Conservation (phyloP, 495 filamentous ascomycete genomes). For the Barbatosphaeria neglecta region DNA sequence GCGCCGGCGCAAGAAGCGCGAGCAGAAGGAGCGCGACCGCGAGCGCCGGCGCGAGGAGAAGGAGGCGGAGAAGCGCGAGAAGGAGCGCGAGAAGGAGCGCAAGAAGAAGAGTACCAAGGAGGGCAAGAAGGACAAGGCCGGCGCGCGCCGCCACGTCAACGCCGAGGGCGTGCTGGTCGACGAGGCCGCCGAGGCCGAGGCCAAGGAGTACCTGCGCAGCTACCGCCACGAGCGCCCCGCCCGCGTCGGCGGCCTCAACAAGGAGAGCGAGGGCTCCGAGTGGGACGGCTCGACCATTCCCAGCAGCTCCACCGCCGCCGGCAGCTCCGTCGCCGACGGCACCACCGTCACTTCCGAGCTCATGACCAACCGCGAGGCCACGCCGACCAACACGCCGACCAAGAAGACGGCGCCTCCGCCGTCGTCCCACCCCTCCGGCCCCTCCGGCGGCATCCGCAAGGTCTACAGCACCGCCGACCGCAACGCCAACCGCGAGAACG, state of each 20-base stretch:
- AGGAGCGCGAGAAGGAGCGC: constrained; percentile 28
- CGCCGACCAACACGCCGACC: constrained; percentile 41
- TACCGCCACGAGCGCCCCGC: constrained; percentile 81
- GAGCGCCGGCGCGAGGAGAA: constrained; percentile 33
- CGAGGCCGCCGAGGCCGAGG: constrained; percentile 55
- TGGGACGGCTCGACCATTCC: constrained; percentile 53
- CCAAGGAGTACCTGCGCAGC: constrained; percentile 44
- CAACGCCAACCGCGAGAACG: constrained; percentile 26
- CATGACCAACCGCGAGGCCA: constrained; percentile 34
- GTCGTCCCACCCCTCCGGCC: constrained; percentile 11
- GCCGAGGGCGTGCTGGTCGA: constrained; percentile 35
- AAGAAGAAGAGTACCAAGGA: constrained; percentile 17
- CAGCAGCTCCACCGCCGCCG: constrained; percentile 26
- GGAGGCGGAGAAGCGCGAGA: constrained; percentile 33
- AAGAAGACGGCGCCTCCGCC: constrained; percentile 28
- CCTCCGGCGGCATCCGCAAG: constrained; percentile 36
- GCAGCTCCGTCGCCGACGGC: constrained; percentile 36
- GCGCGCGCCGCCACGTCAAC: constrained; percentile 25
- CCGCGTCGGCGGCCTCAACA: constrained; percentile 75
- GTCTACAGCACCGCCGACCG: constrained; percentile 43
- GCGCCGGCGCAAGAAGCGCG: constrained; percentile 34
- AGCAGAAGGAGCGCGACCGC: constrained; percentile 36
- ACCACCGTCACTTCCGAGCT: constrained; percentile 45
- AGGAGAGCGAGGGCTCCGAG: constrained; percentile 58
- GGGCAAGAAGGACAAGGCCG: constrained; percentile 14